Base-by-base conservation (phyloP, 2,329 filamentous ascomycete genomes). In the Paramyrothecium sp. region DNA sequence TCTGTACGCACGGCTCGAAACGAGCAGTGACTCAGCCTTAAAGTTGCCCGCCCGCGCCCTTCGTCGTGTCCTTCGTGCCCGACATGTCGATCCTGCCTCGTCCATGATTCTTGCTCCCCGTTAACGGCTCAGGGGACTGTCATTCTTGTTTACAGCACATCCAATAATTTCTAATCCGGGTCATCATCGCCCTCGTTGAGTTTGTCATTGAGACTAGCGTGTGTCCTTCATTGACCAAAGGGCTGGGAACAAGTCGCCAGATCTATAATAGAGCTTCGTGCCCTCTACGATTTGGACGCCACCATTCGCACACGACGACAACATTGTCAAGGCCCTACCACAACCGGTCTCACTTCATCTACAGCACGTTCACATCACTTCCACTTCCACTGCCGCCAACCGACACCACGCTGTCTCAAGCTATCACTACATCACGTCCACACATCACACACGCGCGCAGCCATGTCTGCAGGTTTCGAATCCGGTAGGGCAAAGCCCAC, bases 401-500 rank as follows among this genome's bases (percentile, higher is more conserved):
- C 13, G 38, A 44, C 13, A 44, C 38, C 5, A 16, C n/a, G 38
- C 38, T 16, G 13, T 19, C 38, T 44, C 38, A 5, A 7, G 7
- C 38, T 44, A 19, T 12, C n/a, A 17, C 38, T 16, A 17, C 38
- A 16, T 16, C n/a, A 44, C 38, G 13, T 12, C 26, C 38, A 16
- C 13, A 44, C n/a, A 41, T 53, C 51, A 53, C 26, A 23, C 23
- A 23, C n/a, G 13, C 16, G 10, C 17, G 44, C 34, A 23, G 46
- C 44, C 19, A 58, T 58, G 56, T 56, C 58, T 20, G 47, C 34
- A 34, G 38, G 51, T 26, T 51, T 49, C 30, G 56, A 58, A 10
- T 26, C 47, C 26, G 26, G 8, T 53, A 12, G 23, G 51, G 47
- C 22, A 26, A 75, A 71, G 63, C 66, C 77, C 41, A 72, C 67